Evolutionary conservation across 108 stramenopile species (phyloP), one percentile per base, ranked within the genome.

Genomic region (Aureococcus anophagefferens): DNA sequence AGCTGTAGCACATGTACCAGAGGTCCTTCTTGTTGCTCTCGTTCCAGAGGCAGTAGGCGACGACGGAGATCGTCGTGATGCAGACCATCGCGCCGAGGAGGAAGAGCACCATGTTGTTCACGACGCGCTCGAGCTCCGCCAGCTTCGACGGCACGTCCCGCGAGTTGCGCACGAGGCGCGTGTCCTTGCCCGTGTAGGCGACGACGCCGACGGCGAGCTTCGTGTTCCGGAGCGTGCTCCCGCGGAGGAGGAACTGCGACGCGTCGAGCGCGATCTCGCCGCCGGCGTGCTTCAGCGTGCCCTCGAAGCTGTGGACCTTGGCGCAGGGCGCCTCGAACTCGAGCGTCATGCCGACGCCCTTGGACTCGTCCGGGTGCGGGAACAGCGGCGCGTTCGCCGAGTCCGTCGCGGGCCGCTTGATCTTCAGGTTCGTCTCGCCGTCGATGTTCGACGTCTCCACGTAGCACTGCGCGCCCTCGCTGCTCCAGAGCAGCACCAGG

Each of bases 361-460:
- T 30, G 5, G 59, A 14, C 15, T 28, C 15, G 14, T 31, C 63
- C 63, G 63, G 31, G 31, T 7, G 9, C 17, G 9, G 40, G 40
- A 44, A 11, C 9, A 44, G 5, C 9, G 40, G 40, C 40, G 5
- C 40, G 40, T 44, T 13, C 21, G 17, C 51, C n/a, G n/a, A n/a
- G 1, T 1, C 25, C 16, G 32, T 4, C 32, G 25, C 64, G 32
- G 32, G 30, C 32, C 45, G 31, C 37, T 71, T 77, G 59, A 92
- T 85, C 74, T 98, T 98, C 63, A 98, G 80, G 67, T 98, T 96
- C 29, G 97, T 98, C 80, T 98, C 97, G 35, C 97, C 97, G 72
- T 98, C 97, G 46, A 98, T 94, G 70, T 91, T 92, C 64, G 85
- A 84, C 18, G 97, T 98, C 82, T 96, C 94, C 66, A 98, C 90